Percentiles rank a stretch among this genome's conserved stretches.
phyloP scores from a whole-genome alignment of 2,329 filamentous ascomycete genomes.

The Diaporthe aspalathi region DNA sequence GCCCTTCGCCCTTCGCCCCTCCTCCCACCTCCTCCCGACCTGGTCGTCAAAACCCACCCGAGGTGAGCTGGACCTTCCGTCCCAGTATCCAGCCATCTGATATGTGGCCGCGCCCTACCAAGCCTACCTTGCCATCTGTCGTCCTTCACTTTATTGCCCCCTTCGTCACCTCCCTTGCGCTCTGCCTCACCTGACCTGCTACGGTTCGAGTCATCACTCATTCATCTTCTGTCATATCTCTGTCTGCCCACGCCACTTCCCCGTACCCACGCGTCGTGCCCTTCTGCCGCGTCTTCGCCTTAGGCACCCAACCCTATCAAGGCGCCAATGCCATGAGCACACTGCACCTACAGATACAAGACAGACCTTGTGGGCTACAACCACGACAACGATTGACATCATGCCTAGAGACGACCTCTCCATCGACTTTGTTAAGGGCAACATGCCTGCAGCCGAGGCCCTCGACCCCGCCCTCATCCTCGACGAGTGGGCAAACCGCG shows the following conservation, averaged over 20 bases:
- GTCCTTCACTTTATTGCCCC: slow-evolving; percentile 33
- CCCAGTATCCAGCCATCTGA: slow-evolving; percentile 38
- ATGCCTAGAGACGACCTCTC: slow-evolving; percentile 80
- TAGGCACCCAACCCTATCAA: slow-evolving; percentile 8
- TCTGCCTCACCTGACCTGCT: slow-evolving; percentile 26
- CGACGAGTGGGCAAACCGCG: slow-evolving; percentile 81
- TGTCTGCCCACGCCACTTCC: not conserved
- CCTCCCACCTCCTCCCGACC: slow-evolving; percentile 27
- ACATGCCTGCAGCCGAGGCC: slow-evolving; percentile 68
- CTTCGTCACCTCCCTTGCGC: slow-evolving; percentile 16
- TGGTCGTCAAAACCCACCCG: slow-evolving; percentile 33
- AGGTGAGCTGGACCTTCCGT: slow-evolving; percentile 38
- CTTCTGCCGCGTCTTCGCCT: slow-evolving; percentile 20
- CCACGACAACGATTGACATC: slow-evolving; percentile 62
- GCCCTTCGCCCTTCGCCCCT: slow-evolving; percentile 16
- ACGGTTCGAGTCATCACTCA: slow-evolving; percentile 10
- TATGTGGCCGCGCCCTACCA: slow-evolving; percentile 32
- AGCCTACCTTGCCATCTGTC: slow-evolving; percentile 27
- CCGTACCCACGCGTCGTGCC: slow-evolving; percentile 24
- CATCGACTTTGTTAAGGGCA: slow-evolving; percentile 76
- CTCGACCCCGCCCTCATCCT: slow-evolving; percentile 76
- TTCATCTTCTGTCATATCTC: slow-evolving; percentile 12
- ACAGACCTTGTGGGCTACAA: slow-evolving; percentile 17
- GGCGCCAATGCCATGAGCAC: slow-evolving; percentile 21
- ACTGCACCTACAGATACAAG: slow-evolving; percentile 38